A percentile compares a stretch with the other conserved stretches of the same genome.
phyloP scores from a whole-genome alignment of 2,329 filamentous ascomycete species.

The Penicillium oxalicum region DNA sequence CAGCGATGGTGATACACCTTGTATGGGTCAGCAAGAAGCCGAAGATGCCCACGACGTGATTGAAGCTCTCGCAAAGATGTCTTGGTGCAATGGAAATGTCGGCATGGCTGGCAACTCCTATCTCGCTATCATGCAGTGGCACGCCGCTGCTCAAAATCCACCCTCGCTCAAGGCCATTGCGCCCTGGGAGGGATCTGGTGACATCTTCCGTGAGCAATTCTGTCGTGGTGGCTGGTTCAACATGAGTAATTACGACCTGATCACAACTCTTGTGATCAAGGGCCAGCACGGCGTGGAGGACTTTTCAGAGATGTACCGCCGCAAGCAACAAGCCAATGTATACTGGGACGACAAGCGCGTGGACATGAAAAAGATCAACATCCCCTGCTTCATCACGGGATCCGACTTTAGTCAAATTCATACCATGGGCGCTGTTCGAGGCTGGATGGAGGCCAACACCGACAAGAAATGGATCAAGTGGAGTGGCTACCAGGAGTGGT shows the following conservation, averaged over 20 bases:
- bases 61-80: constrained; percentile 36
- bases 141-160: constrained; percentile 38
- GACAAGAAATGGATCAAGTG: constrained; percentile 42
- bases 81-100: constrained; percentile 42
- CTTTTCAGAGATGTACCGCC: constrained; percentile 39
- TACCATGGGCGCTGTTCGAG: constrained; percentile 33
- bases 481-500: constrained; percentile 41
- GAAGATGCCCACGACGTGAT: constrained; percentile 44
- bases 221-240: constrained; percentile 37
- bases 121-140: constrained; percentile 40
- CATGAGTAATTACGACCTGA: constrained; percentile 40
- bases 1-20: constrained; percentile 29
- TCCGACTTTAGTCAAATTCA: constrained; percentile 30
- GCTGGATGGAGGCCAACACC: constrained; percentile 32
- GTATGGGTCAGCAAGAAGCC: constrained; percentile 40
- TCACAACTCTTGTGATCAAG: constrained; percentile 35
- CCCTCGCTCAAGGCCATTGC: constrained; percentile 21
- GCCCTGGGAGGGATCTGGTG: constrained; percentile 43
- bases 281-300: constrained; percentile 35
- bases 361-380: constrained; percentile 30
- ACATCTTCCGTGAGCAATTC: constrained; percentile 45
- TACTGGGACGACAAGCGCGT: constrained; percentile 37
- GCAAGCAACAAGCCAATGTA: constrained; percentile 26
- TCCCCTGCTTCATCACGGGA: constrained; percentile 31
- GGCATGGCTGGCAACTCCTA: constrained; percentile 43